Evolutionary conservation across 345 rosid species (phyloP), one percentile per base, ranked within the genome.

Genomic region (Linum lewisii): DNA sequence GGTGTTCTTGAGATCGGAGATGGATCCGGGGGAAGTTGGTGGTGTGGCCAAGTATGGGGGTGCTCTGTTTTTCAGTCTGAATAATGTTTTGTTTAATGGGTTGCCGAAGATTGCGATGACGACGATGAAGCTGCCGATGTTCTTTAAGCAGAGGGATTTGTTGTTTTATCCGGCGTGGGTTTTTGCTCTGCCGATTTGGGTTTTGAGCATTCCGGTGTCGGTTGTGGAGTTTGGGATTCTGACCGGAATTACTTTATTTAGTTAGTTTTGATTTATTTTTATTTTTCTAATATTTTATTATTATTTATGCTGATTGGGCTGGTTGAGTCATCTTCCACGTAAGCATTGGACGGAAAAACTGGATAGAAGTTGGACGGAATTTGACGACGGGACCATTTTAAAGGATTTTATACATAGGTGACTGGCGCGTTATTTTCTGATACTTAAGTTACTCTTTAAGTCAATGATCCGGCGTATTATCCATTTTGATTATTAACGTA

Each of bases 141-240:
- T 79, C 64, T 79, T 60, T 73, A 77, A 77, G 37, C 79, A 79
- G 64, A 77, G 84, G 69, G 84, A 79, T 51, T 72, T 81, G 73
- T 52, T 69, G 64, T 84, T 79, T 68, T 79, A 77, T 66, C 89
- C 84, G 45, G 79, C 84, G 5, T 81, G 86, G 86, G 80, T 84
- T n/a, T 84, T 77, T 50, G 82, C 74, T 13, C 73, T 79, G 34
- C 90, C 83, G 4, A 81, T 81, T 51, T 84, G 79, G 79, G 71
- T 79, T 25, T 79, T 79, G 3, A 68, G 82, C 29, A 77, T 84
- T 47, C 90, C 89, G 1, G 60, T 74, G 38, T 81, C 86, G 5
- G 62, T 78, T 22, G 6, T 84, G 21, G 90, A 81, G 59, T 81
- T 84, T 1, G 72, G 58, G 23, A 77, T 84, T 66, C 81, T 86